Evolutionary conservation across 306 rosid genomes (phyloP).

Genomic region (Trifolium repens): DNA sequence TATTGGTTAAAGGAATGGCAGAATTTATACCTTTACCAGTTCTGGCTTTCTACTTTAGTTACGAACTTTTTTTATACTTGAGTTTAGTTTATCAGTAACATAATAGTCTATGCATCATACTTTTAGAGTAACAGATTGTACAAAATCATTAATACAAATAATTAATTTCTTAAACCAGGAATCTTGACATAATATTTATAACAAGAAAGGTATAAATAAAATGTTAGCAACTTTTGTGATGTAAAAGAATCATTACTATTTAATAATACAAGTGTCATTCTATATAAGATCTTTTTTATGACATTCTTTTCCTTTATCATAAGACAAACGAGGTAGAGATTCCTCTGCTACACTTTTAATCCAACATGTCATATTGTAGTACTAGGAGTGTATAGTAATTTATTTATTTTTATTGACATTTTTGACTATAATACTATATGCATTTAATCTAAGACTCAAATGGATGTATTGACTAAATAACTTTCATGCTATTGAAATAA

Average conservation of each 20-base stretch:
- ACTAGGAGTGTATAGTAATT: not conserved
- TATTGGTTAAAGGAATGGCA: slow-evolving; percentile 37
- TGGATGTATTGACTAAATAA: not conserved
- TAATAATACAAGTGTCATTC: not conserved
- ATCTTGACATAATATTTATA: slow-evolving; percentile 13
- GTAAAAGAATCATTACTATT: slow-evolving; percentile 22
- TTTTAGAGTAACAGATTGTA: not conserved
- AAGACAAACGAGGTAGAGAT: not conserved
- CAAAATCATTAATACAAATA: slow-evolving; percentile 5
- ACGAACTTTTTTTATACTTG: too few relatives aligned
- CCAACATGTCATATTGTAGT: not conserved
- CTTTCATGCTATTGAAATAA: not conserved
- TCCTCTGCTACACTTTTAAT: slow-evolving; percentile 1
- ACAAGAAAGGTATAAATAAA: slow-evolving; percentile 46
- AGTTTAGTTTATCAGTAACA: too few relatives aligned
- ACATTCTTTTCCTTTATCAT: slow-evolving; percentile 3
- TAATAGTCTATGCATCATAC: not conserved
- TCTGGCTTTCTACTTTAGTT: slow-evolving; percentile 1
- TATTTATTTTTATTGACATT: not conserved
- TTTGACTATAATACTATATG: not conserved
- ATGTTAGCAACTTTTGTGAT: slow-evolving; percentile 7
- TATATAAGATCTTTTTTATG: not conserved
- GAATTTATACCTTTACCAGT: slow-evolving; percentile 26
- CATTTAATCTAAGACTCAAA: slow-evolving; percentile 1
- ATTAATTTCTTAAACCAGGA: not conserved